These are phyloP conservation scores for Aspergillus wentii DNA, from an alignment of 495 filamentous ascomycete species.

Conservation along the genomic window DNA sequence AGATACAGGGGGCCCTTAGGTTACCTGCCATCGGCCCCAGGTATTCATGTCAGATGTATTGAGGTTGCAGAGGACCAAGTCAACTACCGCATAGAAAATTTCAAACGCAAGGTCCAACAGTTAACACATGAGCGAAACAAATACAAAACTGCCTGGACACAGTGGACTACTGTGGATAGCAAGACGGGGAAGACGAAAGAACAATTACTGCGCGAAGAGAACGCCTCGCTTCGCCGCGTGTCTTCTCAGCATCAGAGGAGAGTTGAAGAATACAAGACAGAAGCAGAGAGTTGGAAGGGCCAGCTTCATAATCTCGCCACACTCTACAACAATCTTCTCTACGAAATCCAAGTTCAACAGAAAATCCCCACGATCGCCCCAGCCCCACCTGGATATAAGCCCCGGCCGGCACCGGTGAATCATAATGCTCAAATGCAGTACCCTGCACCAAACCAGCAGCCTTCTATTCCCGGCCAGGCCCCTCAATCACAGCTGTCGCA, in stretches of 20 bases:
- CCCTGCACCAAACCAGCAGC: constrained; percentile 2
- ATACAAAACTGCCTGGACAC: constrained; percentile 12
- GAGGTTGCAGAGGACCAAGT: constrained; percentile 13
- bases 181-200: constrained; percentile 17
- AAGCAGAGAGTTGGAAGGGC: constrained; percentile 17
- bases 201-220: constrained; percentile 18
- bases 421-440: not conserved
- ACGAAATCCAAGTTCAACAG: constrained; percentile 15
- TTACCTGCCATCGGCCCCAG: constrained; percentile 21
- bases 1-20: constrained; percentile 17
- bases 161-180: constrained; percentile 11
- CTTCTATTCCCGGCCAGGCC: not conserved
- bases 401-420: constrained; percentile 6
- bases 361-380: constrained; percentile 9
- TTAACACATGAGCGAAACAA: constrained; percentile 18
- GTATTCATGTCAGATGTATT: constrained; percentile 17
- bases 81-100: constrained; percentile 6
- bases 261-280: constrained; percentile 16
- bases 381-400: constrained; percentile 14
- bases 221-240: constrained; percentile 16
- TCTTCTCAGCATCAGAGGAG: constrained; percentile 12
- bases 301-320: constrained; percentile 11
- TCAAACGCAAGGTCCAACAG: constrained; percentile 10
- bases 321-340: constrained; percentile 21
- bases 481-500: no score